These are phyloP conservation scores for Mycena citricolor DNA, from an alignment of 1,284 basidiomycete species.

Conservation along the genomic window DNA sequence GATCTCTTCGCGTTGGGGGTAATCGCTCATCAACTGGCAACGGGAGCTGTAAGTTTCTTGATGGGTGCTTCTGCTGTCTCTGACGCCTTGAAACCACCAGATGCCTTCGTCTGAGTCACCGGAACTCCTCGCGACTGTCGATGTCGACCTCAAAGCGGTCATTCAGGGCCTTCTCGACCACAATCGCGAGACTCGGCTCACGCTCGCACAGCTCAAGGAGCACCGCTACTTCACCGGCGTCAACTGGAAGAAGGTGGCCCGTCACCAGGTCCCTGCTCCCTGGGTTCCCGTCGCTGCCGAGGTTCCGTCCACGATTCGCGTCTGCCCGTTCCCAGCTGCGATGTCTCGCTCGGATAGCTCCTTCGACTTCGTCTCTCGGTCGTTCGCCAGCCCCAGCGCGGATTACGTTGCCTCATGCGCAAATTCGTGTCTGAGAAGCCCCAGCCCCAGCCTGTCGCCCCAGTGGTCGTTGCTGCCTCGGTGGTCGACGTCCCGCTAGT, in stretches of 20 bases:
- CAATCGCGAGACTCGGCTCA: constrained; percentile 3
- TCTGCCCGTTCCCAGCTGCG: no score
- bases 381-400: no score
- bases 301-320: not conserved
- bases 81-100: no score
- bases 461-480: no score
- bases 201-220: constrained; percentile 2
- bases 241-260: constrained; percentile 4
- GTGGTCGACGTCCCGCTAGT: no score
- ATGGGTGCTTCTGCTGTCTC: not conserved
- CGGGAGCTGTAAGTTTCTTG: constrained; percentile 20
- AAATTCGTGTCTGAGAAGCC: no score
- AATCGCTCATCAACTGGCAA: constrained; percentile 18
- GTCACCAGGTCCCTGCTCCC: not conserved
- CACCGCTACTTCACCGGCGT: constrained; percentile 22
- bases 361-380: no score
- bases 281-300: constrained; percentile 4
- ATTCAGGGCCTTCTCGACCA: constrained; percentile 13
- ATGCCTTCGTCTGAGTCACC: not conserved
- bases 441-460: no score
- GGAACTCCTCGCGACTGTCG: constrained; percentile 6
- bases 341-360: no score
- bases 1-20: constrained; percentile 26
- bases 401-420: no score
- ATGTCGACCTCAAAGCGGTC: not conserved